Evolutionary conservation across 148 eudicot species (phyloP), one percentile per base, ranked within the genome.

Genomic region (Rhododendron simsii): DNA sequence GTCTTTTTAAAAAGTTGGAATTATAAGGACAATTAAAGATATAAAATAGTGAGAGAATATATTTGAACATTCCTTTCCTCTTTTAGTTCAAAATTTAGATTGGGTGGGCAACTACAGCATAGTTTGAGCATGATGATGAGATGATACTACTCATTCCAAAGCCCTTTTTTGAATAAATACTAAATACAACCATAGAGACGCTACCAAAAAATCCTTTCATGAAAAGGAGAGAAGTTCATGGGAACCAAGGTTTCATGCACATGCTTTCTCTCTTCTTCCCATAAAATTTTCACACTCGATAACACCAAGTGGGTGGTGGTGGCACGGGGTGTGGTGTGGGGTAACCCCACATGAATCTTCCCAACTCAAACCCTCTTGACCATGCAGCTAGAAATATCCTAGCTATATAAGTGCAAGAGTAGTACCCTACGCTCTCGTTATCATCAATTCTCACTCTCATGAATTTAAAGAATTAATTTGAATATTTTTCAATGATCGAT

Each of bases 231-330:
- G 87, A 84, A 28, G 18, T 50, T 55, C 61, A 37, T 78, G 39
- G 51, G 65, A 80, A 71, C 86, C 75, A 86, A 83, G 87, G 81
- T 78, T 84, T 50, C 73, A 84, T 81, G 87, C 90, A 89, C 87
- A 84, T 89, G 90, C 88, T 61, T 20, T 80, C 90, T 30, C 87
- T 83, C 87, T 78, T 78, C 80, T 78, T 88, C 84, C 81, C 81
- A 69, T 51, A 57, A 69, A 84, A 2, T 15, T 48, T 74, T 74
- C 86, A 84, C 86, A 84, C 86, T 74, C 67, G 35, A 65, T 4
- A 83, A 28, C 44, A 83, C 7, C 85, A 67, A 59, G 63, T 83
- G 63, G 85, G 79, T 44, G 79, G 20, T 16, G 78, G 37, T 16
- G 78, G 75, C 71, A 65, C 30, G 41, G 48, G 16, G 14, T 50